These are phyloP conservation scores for Plasmodium relictum DNA, from an alignment of 169 alveolate species.

Conservation along the genomic window DNA sequence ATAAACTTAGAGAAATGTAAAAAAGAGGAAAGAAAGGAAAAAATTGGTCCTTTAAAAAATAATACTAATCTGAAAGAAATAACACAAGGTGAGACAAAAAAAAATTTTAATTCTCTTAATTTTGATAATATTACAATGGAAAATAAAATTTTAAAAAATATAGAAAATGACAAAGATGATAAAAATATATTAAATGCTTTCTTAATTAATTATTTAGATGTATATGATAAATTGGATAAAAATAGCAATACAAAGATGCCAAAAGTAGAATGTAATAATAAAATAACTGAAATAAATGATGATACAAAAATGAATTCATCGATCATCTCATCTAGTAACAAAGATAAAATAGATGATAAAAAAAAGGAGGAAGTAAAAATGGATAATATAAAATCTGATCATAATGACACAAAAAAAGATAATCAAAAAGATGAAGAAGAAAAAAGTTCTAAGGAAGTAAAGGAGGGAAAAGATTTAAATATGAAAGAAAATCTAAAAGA, in stretches of 20 bases:
- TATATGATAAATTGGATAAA: conserved; percentile 4
- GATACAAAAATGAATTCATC: background rate
- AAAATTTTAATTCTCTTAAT: background rate
- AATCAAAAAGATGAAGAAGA: background rate
- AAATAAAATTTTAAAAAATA: background rate
- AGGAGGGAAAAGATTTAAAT: conserved; percentile 4
- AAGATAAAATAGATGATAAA: background rate
- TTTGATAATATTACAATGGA: background rate
- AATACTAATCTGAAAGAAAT: background rate
- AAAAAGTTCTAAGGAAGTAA: background rate
- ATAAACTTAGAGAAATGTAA: background rate
- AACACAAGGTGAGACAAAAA: background rate
- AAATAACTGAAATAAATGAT: background rate
- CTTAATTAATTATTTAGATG: conserved; percentile 10
- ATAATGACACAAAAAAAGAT: background rate
- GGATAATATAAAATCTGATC: background rate
- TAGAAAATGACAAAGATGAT: background rate
- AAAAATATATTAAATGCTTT: conserved; percentile 3
- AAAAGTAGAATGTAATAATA: background rate
- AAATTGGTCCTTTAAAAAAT: background rate
- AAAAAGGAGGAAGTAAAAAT: background rate
- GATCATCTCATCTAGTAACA: background rate
- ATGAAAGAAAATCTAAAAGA: background rate
- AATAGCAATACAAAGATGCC: background rate
- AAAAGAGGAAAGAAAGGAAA: background rate